Base-by-base conservation (phyloP, 169 alveolate species). In the Plasmodium reichenowi region DNA sequence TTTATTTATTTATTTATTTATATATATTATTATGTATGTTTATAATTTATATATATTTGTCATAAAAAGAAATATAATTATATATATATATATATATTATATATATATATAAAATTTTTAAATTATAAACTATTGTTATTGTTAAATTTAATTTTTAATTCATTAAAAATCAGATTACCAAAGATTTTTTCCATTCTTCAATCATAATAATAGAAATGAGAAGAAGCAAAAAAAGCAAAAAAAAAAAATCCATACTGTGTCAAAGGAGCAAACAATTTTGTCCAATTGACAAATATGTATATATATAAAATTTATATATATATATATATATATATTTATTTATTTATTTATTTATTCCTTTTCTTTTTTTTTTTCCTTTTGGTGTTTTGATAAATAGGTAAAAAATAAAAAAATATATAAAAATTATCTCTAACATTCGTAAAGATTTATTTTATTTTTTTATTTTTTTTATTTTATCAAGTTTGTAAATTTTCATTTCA, bases 151-250 rank as follows among this genome's bases (percentile, higher is more conserved):
- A 38, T 38, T n/a, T 67, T 48, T 74, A 47, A 76, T 76, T 76
- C 88, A 76, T 63, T 76, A 76, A 76, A 76, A 76, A 76, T 76
- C 88, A 76, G 88, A 76, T 76, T 76, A 76, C 88, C 88, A 76
- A 76, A 76, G 88, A 76, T 76, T 76, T 62, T 67, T n/a, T 48
- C 1, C 3, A 43, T 47, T 76, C 26, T 5, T 38, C 9, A 38
- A 38, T 38, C 47, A 38, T 38, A 10, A 38, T 38, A 38, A 7
- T 67, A 15, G 63, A 47, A 76, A 66, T 63, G 75, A 76, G 66
- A 76, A 64, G 88, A 76, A 76, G 45, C 29, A 76, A 64, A 62
- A 62, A 76, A 63, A 56, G 48, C 22, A 76, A 63, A 76, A 10
- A 45, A n/a, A 58, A 43, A 22, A 24, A 26, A 6, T 38, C 5